These are phyloP conservation scores for Trametes gibbosa DNA, from an alignment of 768 basidiomycete genomes.

Conservation along the genomic window DNA sequence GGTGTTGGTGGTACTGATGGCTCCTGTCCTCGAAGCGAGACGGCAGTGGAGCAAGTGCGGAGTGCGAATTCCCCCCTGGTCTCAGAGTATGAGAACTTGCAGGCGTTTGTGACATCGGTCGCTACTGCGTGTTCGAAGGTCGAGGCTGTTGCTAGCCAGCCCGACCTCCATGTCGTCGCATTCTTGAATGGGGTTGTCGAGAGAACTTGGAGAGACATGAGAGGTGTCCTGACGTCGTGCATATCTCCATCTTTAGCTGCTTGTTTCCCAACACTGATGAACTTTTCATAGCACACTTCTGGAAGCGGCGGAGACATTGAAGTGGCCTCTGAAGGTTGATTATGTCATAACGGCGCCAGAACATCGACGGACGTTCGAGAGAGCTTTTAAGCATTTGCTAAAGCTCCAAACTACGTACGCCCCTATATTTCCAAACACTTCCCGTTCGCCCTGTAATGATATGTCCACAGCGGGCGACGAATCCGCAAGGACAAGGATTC, in stretches of 20 bases:
- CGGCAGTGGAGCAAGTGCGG: conserved; percentile 52
- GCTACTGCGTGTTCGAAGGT: conserved; percentile 41
- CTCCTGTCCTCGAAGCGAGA: conserved; percentile 43
- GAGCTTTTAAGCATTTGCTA: conserved; percentile 73
- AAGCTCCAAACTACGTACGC: conserved; percentile 77
- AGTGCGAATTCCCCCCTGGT: conserved; percentile 34
- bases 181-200: conserved; percentile 65
- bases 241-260: conserved; percentile 24
- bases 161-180: conserved; percentile 54
- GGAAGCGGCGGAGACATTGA: conserved; percentile 63
- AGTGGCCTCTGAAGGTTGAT: conserved; percentile 83
- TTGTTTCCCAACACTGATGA: not conserved
- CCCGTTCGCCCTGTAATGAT: not conserved
- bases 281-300: conserved; percentile 53
- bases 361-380: conserved; percentile 66
- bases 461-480: conserved; percentile 46
- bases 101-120: conserved; percentile 56
- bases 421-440: not conserved
- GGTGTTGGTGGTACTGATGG: not conserved
- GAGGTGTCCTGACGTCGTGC: conserved; percentile 59
- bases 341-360: conserved; percentile 50
- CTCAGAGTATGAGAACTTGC: conserved; percentile 57
- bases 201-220: conserved; percentile 78
- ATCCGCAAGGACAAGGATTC: conserved; percentile 32
- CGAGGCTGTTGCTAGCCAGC: conserved; percentile 45